A percentile compares a stretch with the other conserved stretches of the same genome.
phyloP scores from a whole-genome alignment of 2,329 filamentous ascomycete species.

The Nigrograna mackinnonii region DNA sequence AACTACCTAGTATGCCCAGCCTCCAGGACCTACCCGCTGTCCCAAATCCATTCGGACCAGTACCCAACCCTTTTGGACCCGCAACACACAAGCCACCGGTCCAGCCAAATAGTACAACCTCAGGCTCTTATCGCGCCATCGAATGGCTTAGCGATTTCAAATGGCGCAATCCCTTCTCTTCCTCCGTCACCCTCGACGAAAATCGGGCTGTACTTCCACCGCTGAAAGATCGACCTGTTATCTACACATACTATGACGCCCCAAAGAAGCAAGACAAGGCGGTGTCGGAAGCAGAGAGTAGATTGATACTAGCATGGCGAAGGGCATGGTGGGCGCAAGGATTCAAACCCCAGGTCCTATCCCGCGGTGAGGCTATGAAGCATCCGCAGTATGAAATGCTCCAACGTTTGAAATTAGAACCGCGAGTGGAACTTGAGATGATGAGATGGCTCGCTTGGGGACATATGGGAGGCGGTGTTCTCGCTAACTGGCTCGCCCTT shows the following conservation, averaged over 20 bases:
- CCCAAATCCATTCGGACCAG: slow-evolving; percentile 43
- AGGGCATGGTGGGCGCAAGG: slow-evolving; percentile 95
- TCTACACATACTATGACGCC: slow-evolving; percentile 91
- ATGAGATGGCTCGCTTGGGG: slow-evolving; percentile 93
- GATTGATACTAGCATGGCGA: slow-evolving; percentile 83
- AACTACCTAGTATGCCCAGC: slow-evolving; percentile 32
- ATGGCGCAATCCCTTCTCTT: slow-evolving; percentile 90
- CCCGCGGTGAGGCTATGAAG: slow-evolving; percentile 77
- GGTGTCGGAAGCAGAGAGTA: slow-evolving; percentile 72
- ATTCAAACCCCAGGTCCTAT: slow-evolving; percentile 82
- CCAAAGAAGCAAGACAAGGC: slow-evolving; percentile 65
- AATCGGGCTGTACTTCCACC: slow-evolving; percentile 82
- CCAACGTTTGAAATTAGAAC: slow-evolving; percentile 51
- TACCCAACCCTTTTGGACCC: slow-evolving; percentile 64
- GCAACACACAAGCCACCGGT: slow-evolving; percentile 71
- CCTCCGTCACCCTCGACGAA: slow-evolving; percentile 76
- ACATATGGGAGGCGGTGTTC: slow-evolving; percentile 81
- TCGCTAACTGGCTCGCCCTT: slow-evolving; percentile 77
- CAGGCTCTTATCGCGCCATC: slow-evolving; percentile 61
- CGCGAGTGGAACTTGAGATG: slow-evolving; percentile 58
- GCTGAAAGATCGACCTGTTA: slow-evolving; percentile 67
- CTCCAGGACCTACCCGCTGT: slow-evolving; percentile 35
- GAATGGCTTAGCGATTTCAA: slow-evolving; percentile 89
- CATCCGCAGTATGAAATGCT: slow-evolving; percentile 78
- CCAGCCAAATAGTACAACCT: slow-evolving; percentile 75